phyloP scores from a whole-genome alignment of 2,329 filamentous ascomycete species.

The Sporothrix luriei region DNA sequence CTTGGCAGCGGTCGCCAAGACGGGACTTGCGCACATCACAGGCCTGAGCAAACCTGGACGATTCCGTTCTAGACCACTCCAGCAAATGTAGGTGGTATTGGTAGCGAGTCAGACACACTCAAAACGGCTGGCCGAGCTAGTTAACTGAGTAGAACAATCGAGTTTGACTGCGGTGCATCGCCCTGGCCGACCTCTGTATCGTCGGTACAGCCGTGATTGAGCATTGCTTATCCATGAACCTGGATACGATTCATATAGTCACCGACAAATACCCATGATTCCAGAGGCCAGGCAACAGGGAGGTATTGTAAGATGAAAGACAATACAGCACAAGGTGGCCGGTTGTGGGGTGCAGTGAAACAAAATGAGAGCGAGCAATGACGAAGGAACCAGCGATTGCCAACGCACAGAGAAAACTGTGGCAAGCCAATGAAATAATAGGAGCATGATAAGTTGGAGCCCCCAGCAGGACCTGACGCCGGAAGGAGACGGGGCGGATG shows the following conservation, averaged over 20 bases:
- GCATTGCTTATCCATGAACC: neutral
- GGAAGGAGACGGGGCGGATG: conserved; percentile 16
- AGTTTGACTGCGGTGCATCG: too few species aligned
- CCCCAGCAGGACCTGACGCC: neutral
- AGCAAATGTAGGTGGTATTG: neutral
- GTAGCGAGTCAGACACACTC: conserved; percentile 14
- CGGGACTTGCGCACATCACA: conserved; percentile 11
- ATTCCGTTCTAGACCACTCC: neutral
- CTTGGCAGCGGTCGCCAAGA: conserved; percentile 29
- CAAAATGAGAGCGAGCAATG: neutral
- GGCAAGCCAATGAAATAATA: neutral
- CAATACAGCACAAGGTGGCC: neutral
- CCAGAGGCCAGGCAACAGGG: neutral
- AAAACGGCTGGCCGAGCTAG: too few species aligned
- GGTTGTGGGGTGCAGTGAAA: neutral
- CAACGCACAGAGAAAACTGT: too few species aligned
- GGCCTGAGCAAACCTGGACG: neutral
- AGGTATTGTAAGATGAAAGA: neutral
- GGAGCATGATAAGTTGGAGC: neutral
- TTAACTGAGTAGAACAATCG: too few species aligned
- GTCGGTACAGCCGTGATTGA: too few species aligned
- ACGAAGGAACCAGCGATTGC: neutral
- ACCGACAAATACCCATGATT: neutral
- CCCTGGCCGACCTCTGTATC: too few species aligned
- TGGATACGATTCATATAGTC: neutral